These are phyloP conservation scores for Cantharellus cinnabarinus DNA, from an alignment of 768 basidiomycete genomes.

Conservation along the genomic window DNA sequence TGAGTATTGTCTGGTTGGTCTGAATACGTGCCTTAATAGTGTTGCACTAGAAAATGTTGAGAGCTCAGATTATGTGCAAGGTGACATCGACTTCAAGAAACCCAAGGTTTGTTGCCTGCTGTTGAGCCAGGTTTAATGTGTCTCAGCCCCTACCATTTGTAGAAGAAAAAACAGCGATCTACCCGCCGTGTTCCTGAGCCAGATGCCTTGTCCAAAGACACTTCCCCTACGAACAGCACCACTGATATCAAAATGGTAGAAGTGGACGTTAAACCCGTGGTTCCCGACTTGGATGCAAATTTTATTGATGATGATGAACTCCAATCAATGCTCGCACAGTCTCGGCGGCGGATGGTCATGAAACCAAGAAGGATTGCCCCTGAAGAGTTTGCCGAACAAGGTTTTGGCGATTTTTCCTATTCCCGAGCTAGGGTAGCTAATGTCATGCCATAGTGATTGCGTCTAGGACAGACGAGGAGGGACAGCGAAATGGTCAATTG, in stretches of 20 bases:
- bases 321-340: conserved; percentile 75
- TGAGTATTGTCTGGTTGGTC: conserved; percentile 22
- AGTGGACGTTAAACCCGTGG: conserved; percentile 52
- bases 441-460: conserved; percentile 31
- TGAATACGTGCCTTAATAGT: not conserved
- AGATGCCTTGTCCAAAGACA: conserved; percentile 24
- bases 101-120: conserved; percentile 36
- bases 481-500: not conserved
- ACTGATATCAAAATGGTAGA: conserved; percentile 41
- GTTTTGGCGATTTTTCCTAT: conserved; percentile 20
- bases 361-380: conserved; percentile 58
- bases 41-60: conserved; percentile 53
- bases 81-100: conserved; percentile 89
- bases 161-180: conserved; percentile 88
- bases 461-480: conserved; percentile 32
- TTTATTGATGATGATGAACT: conserved; percentile 98
- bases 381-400: conserved; percentile 61
- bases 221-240: conserved; percentile 21
- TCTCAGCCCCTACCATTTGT: conserved; percentile 4
- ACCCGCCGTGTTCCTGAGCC: conserved; percentile 29
- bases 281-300: conserved; percentile 62
- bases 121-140: conserved; percentile 1
- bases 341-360: conserved; percentile 61
- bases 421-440: not conserved
- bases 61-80: conserved; percentile 70